Evolutionary conservation across 2,329 filamentous ascomycete genomes (phyloP).

Genomic region (Alternaria metachromatica): DNA sequence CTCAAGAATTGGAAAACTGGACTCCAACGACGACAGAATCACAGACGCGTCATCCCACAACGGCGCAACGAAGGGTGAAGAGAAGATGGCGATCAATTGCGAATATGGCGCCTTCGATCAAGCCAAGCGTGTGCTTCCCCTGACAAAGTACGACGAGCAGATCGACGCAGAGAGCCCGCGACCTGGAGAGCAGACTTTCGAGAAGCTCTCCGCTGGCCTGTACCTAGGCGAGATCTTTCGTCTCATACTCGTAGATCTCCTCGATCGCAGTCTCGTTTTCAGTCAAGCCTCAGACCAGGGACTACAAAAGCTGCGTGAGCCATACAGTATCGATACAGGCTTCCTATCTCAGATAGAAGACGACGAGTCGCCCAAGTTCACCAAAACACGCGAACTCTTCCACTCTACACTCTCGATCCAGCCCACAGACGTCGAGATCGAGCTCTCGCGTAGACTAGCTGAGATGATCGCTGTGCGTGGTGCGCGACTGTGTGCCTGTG

Average conservation of each 20-base stretch:
- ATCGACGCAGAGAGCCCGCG: conserved; percentile 55
- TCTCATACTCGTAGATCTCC: conserved; percentile 55
- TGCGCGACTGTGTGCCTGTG: conserved; percentile 47
- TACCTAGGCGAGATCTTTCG: conserved; percentile 57
- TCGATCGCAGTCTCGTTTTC: conserved; percentile 79
- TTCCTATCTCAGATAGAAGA: conserved; percentile 90
- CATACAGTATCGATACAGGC: conserved; percentile 86
- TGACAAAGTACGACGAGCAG: conserved; percentile 68
- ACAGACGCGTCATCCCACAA: not conserved
- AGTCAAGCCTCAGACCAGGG: conserved; percentile 48
- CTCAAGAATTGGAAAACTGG: conserved; percentile 80
- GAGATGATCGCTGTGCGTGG: conserved; percentile 44
- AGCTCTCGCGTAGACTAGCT: conserved; percentile 35
- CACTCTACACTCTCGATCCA: conserved; percentile 28
- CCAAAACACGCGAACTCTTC: conserved; percentile 29
- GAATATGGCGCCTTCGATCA: conserved; percentile 98
- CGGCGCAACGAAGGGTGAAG: not conserved
- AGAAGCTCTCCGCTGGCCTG: conserved; percentile 55
- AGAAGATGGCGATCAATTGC: conserved; percentile 88
- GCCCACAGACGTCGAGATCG: conserved; percentile 32
- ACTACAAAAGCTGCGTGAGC: conserved; percentile 72
- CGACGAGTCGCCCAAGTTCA: conserved; percentile 32
- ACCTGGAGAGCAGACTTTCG: conserved; percentile 55
- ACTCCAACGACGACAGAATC: conserved; percentile 7
- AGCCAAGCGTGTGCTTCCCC: conserved; percentile 84